These are phyloP conservation scores for Coffea canephora DNA, from an alignment of 257 asterid species.

Conservation along the genomic window DNA sequence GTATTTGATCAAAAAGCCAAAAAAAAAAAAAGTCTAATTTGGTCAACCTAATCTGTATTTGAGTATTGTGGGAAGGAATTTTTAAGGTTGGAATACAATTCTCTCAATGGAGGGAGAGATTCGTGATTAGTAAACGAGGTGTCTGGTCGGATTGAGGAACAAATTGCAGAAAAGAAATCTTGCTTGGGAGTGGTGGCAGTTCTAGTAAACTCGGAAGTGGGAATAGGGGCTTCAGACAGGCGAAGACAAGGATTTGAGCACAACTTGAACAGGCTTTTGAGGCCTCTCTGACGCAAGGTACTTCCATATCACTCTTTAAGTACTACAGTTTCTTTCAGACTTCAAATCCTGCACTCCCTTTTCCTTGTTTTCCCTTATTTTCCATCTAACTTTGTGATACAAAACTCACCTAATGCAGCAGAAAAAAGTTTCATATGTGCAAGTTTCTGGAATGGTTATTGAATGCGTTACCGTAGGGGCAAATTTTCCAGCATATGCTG, in stretches of 20 bases:
- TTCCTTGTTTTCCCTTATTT: background rate
- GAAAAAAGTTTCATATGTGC: conserved; percentile 10
- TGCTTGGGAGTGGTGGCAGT: conserved; percentile 26
- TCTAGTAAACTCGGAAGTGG: conserved; percentile 20
- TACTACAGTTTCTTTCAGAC: background rate
- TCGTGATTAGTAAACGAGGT: conserved; percentile 71
- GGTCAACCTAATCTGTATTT: conserved; percentile 44
- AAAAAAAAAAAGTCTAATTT: conserved; percentile 30
- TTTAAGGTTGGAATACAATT: conserved; percentile 32
- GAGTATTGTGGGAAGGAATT: conserved; percentile 41
- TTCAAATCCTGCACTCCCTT: background rate
- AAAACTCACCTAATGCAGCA: background rate
- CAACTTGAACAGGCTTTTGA: conserved; percentile 48
- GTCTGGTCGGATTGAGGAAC: conserved; percentile 46
- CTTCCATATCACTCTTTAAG: conserved; percentile 34
- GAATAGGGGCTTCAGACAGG: conserved; percentile 18
- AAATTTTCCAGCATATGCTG: too few species aligned
- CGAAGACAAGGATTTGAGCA: conserved; percentile 26
- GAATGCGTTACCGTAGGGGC: background rate
- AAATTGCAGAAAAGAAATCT: conserved; percentile 39
- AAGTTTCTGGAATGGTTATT: conserved; percentile 35
- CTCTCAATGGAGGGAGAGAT: conserved; percentile 47
- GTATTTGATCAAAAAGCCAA: too few species aligned
- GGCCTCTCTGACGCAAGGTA: conserved; percentile 52
- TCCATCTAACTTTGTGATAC: background rate